Percentiles rank a stretch among this genome's conserved stretches.
phyloP scores from a whole-genome alignment of 805 yeast species.

The Torulaspora franciscae region DNA sequence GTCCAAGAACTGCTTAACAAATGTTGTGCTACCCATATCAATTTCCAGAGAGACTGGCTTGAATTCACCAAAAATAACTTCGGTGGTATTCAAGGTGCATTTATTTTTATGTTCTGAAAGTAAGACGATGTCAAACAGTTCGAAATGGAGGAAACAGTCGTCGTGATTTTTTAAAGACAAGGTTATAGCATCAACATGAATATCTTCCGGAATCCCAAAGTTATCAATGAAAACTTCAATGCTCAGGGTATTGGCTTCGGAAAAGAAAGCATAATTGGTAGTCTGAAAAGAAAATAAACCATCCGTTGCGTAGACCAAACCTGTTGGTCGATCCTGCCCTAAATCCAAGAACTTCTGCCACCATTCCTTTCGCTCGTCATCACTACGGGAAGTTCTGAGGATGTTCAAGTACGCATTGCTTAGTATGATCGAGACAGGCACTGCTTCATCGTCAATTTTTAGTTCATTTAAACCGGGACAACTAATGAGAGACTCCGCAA shows the following conservation, averaged over 20 bases:
- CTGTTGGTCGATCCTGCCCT: constrained; percentile 11
- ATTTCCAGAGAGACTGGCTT: constrained; percentile 22
- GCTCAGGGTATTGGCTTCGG: constrained; percentile 20
- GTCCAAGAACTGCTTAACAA: constrained; percentile 24
- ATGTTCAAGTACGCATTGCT: constrained; percentile 32
- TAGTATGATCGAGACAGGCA: constrained; percentile 26
- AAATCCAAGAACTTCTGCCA: constrained; percentile 29
- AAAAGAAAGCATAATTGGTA: constrained; percentile 5
- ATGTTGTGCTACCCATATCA: constrained; percentile 26
- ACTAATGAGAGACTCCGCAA: constrained; percentile 57
- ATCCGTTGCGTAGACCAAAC: constrained; percentile 26
- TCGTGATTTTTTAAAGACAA: constrained; percentile 18
- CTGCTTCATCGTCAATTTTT: constrained; percentile 24
- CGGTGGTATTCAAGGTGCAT: constrained; percentile 16
- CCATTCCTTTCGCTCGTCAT: constrained; percentile 18
- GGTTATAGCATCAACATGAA: constrained; percentile 19
- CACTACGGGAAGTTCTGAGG: constrained; percentile 19
- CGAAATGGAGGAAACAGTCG: constrained; percentile 18
- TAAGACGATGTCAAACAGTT: constrained; percentile 1
- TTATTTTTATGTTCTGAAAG: constrained; percentile 10
- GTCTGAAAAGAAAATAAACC: constrained; percentile 21
- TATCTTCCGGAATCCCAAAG: constrained; percentile 17
- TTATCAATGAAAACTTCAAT: constrained; percentile 19
- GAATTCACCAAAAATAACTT: constrained; percentile 26
- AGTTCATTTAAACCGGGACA: constrained; percentile 21